Conservation (phyloP, 2,329 filamentous ascomycete species). For the Aspergillus pseudoterreus region DNA sequence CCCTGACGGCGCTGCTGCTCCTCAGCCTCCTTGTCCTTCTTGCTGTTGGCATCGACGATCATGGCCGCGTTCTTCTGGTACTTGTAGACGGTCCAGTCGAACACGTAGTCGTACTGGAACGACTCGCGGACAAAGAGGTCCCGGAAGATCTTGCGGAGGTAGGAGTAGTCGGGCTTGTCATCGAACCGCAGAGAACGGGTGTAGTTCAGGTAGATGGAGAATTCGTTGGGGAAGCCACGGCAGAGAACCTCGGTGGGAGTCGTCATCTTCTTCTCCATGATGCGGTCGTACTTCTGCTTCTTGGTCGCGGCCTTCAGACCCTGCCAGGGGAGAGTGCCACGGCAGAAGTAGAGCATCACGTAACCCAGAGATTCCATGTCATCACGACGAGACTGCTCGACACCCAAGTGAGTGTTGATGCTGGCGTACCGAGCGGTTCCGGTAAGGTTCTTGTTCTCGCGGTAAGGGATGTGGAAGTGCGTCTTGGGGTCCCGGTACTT, state of each 20-base stretch:
- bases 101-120: constrained; percentile 99
- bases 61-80: constrained; percentile 99
- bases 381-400: constrained; percentile 97
- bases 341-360: constrained; percentile 99
- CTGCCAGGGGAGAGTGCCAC: constrained; percentile 97
- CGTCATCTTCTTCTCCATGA: constrained; percentile 99
- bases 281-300: constrained; percentile 99
- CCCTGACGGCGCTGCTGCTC: constrained; percentile 67
- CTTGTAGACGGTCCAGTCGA: constrained; percentile 99
- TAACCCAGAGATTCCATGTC: constrained; percentile 99
- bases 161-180: constrained; percentile 99
- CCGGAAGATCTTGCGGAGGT: constrained; percentile 99
- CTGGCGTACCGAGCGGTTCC: constrained; percentile 97
- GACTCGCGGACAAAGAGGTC: constrained; percentile 98
- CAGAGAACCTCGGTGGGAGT: constrained; percentile 97
- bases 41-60: constrained; percentile 76
- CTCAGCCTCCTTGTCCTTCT: constrained; percentile 70
- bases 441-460: constrained; percentile 99
- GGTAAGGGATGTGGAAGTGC: constrained; percentile 98
- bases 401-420: constrained; percentile 97
- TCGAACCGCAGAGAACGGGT: constrained; percentile 97
- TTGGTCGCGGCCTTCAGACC: constrained; percentile 97
- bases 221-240: constrained; percentile 98
- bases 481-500: constrained; percentile 99
- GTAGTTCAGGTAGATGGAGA: constrained; percentile 99